Evolutionary conservation across 306 rosid genomes (phyloP), one percentile per base, ranked within the genome.

Genomic region (Quercus glauca): DNA sequence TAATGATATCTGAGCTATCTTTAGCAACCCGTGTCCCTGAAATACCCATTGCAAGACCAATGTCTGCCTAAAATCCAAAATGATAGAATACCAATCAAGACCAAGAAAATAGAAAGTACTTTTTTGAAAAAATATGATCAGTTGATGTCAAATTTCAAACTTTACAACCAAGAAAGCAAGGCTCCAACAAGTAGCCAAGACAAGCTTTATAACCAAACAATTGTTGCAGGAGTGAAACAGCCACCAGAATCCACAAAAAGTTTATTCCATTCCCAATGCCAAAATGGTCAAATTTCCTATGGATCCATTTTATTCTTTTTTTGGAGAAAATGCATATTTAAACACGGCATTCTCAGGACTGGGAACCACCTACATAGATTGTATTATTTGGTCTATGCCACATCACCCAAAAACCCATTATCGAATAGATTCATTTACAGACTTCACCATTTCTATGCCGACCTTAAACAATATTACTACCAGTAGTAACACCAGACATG

Each of bases 11-110:
- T 10, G 97, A 94, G 84, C 91, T 94, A 82, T 94, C 97, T 84
- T 94, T 94, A 25, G 98, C 97, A 79, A 92, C 97, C 85, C 91
- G 90, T 31, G 98, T 92, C 37, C 98, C 98, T 83, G 75, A 84
- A 43, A 92, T 94, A n/a, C 95, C 97, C 98, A 94, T 91, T 76
- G 97, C 93, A 86, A 94, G 91, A 81, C 97, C 95, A 67, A 94
- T 94, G 80, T 90, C 97, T 5, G 98, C 97, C 98, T 94, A 80
- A 73, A 83, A 55, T 68, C 83, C 64, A 75, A 76, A 77, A 76
- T 55, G n/a, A 73, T 26, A 61, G 31, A 82, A 74, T 28, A 41
- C 59, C 29, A 41, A 80, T 33, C 33, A 82, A 56, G 45, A 35
- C 37, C 53, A 72, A 31, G 53, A 52, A 75, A 68, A 58, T 31